Evolutionary conservation across 176 grass and related monocot genomes (phyloP), one percentile per base, ranked within the genome.

Genomic region (Thinopyrum elongatum): DNA sequence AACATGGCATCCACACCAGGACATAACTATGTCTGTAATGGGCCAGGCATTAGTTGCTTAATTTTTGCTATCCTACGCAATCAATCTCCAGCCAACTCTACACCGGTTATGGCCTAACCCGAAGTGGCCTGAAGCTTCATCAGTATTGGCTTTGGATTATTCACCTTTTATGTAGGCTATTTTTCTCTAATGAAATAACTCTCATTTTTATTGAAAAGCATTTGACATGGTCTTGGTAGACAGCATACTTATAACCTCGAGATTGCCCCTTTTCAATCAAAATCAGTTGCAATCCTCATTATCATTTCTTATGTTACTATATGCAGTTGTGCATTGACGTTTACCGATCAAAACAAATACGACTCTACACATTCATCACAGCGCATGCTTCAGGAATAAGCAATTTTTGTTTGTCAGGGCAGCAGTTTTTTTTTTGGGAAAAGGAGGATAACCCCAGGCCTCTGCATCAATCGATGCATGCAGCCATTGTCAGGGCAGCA

Each of bases 91-190:
- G 36, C 65, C 46, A 42, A 74, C 57, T 28, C 51, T 39, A 71
- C 83, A 78, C 58, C 46, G 30, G 74, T 84, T 82, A 73, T 30
- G 58, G 64, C 58, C 65, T 61, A 78, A 78, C 87, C 42, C 38
- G 30, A 73, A 84, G 51, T 79, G 29, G 17, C 69, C 51, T 39
- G 57, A 63, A 55, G 22, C 29, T 73, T 49, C 30, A 77, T 65
- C 61, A 66, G 30, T 77, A 23, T 35, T 53, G 14, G 8, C 22
- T 67, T 77, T 77, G 72, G 58, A 80, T 33, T 71, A 5, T 41
- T 55, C 28, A 26, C 79, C 68, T 22, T 72, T 59, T 63, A 79
- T 34, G 55, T 61, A 42, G 15, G 8, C 17, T 22, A 61, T 17
- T 22, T 83, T 42, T 83, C 34, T 60, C 28, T 60, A 39, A 61